These are phyloP conservation scores for Vickermania spadyakhi DNA, from an alignment of 208 protist genomes.

Conservation along the genomic window DNA sequence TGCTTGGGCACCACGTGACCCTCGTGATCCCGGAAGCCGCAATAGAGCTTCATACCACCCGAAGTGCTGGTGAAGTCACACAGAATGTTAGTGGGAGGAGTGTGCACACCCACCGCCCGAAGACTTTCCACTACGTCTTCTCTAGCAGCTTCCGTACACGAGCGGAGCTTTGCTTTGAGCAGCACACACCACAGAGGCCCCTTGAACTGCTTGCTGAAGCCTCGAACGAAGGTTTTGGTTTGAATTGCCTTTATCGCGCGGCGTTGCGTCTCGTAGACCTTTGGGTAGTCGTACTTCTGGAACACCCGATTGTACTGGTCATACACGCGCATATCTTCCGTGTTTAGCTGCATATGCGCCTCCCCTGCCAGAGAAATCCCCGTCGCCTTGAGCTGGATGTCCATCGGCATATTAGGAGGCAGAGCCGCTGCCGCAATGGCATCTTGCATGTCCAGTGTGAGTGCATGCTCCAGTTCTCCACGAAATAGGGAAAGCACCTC, in stretches of 20 bases:
- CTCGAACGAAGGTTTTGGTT: background rate
- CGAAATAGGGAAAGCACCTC: background rate
- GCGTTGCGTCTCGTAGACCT: background rate
- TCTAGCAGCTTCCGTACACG: background rate
- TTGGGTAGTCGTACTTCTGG: background rate
- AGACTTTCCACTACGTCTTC: background rate
- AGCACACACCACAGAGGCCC: background rate
- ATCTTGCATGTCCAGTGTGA: background rate
- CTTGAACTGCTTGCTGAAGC: background rate
- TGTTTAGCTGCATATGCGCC: background rate
- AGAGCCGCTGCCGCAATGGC: background rate
- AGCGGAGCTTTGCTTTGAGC: background rate
- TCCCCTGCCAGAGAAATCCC: background rate
- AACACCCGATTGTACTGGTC: background rate
- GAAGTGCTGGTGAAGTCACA: background rate
- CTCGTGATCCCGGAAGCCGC: background rate
- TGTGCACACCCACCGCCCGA: background rate
- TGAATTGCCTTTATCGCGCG: background rate
- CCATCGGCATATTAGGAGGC: background rate
- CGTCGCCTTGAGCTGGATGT: background rate
- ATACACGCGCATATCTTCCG: background rate
- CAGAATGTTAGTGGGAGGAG: background rate
- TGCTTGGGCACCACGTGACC: background rate
- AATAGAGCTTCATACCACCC: background rate
- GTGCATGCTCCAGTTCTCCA: background rate